Conservation (phyloP, 2,329 filamentous ascomycete species). For the Chaetomiaceae sp. region DNA sequence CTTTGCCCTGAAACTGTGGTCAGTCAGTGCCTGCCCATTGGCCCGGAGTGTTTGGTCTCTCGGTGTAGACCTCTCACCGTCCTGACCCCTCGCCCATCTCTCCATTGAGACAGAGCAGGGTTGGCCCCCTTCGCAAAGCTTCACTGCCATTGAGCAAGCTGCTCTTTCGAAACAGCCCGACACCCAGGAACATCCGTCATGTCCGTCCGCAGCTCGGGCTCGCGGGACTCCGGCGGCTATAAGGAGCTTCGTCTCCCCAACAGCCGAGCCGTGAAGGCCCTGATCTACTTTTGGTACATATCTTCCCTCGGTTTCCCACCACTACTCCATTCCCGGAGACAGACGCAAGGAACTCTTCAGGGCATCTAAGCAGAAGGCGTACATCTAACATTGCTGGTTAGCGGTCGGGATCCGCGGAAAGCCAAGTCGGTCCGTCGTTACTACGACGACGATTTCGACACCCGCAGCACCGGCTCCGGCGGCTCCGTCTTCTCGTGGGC, state of each 20-base stretch:
- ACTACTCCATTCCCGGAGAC: no score
- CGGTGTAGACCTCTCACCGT: conserved; percentile 3
- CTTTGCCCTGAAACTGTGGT: no score
- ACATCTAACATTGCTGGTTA: no score
- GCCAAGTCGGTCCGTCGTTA: conserved; percentile 22
- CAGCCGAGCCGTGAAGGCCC: conserved; percentile 17
- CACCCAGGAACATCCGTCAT: no score
- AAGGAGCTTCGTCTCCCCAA: conserved; percentile 18
- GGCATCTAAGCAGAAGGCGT: no score
- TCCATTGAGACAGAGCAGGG: not conserved
- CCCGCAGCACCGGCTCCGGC: conserved; percentile 17
- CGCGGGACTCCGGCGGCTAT: conserved; percentile 11
- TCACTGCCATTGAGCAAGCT: no score
- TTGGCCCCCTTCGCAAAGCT: not conserved
- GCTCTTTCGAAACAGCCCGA: no score
- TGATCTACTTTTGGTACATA: conserved; percentile 20
- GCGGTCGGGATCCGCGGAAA: conserved; percentile 18
- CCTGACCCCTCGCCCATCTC: not conserved
- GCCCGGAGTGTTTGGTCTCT: not conserved
- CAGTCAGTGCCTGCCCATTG: no score
- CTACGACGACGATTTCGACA: conserved; percentile 21
- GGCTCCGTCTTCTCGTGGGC: conserved; percentile 15
- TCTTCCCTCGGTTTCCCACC: no score
- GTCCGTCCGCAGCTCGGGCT: conserved; percentile 16
- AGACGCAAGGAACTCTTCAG: no score